phyloP scores from a whole-genome alignment of 306 rosid genomes.

The Glycine tomentella region DNA sequence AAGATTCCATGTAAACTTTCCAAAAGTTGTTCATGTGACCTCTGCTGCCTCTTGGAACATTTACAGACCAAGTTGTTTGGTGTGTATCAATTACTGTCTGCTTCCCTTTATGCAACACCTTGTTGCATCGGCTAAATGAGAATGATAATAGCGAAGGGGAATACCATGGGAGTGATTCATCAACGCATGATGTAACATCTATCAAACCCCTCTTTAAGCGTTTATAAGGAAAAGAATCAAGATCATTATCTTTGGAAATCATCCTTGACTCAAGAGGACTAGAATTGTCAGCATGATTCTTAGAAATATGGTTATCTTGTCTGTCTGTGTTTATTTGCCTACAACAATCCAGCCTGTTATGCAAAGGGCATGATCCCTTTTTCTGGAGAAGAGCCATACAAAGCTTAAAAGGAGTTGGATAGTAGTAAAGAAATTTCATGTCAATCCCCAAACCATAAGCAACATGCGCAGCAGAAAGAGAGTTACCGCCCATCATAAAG shows the following conservation, averaged over 20 bases:
- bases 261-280: conserved; percentile 46
- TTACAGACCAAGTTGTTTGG: conserved; percentile 52
- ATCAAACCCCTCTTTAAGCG: conserved; percentile 53
- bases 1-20: conserved; percentile 85
- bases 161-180: conserved; percentile 60
- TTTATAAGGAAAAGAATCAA: conserved; percentile 54
- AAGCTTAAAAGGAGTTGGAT: conserved; percentile 74
- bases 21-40: conserved; percentile 65
- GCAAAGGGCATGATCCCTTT: conserved; percentile 55
- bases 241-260: conserved; percentile 45
- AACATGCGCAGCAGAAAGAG: conserved; percentile 90
- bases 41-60: conserved; percentile 55
- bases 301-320: conserved; percentile 40
- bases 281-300: conserved; percentile 47
- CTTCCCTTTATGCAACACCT: conserved; percentile 57
- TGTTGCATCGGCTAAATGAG: conserved; percentile 87
- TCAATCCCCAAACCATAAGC: conserved; percentile 78
- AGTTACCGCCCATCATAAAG: conserved; percentile 85
- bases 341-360: conserved; percentile 51
- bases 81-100: conserved; percentile 36
- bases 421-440: conserved; percentile 73
- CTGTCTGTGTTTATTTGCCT: conserved; percentile 46
- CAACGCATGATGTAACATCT: conserved; percentile 46
- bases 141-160: conserved; percentile 55
- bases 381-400: conserved; percentile 70